phyloP scores from a whole-genome alignment of 495 filamentous ascomycete genomes.

The Aspergillus haitiensis region DNA sequence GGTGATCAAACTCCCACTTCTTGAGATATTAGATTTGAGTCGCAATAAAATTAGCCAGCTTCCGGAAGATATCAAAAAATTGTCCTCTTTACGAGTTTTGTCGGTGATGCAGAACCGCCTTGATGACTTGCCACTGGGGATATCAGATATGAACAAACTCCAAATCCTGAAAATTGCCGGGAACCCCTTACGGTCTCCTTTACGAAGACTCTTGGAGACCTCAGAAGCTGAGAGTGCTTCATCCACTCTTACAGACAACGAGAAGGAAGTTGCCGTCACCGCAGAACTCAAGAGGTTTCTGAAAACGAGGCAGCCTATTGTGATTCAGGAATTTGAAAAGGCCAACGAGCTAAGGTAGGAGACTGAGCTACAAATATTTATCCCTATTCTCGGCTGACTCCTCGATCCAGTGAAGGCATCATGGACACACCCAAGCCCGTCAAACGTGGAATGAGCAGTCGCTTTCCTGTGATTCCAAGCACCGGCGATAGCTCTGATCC shows the following conservation, averaged over 20 bases:
- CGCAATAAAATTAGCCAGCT: slow-evolving; percentile 76
- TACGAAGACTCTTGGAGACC: slow-evolving; percentile 45
- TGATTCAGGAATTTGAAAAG: slow-evolving; percentile 60
- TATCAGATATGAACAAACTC: slow-evolving; percentile 86
- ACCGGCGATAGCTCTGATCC: slow-evolving; percentile 51
- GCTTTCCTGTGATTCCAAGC: slow-evolving; percentile 80
- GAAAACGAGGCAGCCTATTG: slow-evolving; percentile 55
- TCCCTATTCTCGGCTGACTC: slow-evolving; percentile 5
- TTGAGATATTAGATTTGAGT: slow-evolving; percentile 87
- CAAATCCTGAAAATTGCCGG: slow-evolving; percentile 84
- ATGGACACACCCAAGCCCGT: slow-evolving; percentile 74
- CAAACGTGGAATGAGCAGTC: slow-evolving; percentile 69
- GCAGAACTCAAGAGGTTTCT: slow-evolving; percentile 76
- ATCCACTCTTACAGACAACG: slow-evolving; percentile 51
- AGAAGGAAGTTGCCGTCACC: slow-evolving; percentile 68
- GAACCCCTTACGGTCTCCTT: slow-evolving; percentile 66
- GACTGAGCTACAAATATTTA: neutral
- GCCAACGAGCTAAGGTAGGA: slow-evolving; percentile 64
- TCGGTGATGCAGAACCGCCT: slow-evolving; percentile 84
- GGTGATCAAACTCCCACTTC: slow-evolving; percentile 78
- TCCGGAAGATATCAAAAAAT: slow-evolving; percentile 73
- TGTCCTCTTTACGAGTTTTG: slow-evolving; percentile 74
- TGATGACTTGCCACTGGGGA: slow-evolving; percentile 72
- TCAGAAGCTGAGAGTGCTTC: slow-evolving; percentile 45
- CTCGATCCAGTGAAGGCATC: slow-evolving; percentile 47